These are phyloP conservation scores for Dujonia santamariae DNA, from an alignment of 1,139 yeast genomes.

Conservation along the genomic window DNA sequence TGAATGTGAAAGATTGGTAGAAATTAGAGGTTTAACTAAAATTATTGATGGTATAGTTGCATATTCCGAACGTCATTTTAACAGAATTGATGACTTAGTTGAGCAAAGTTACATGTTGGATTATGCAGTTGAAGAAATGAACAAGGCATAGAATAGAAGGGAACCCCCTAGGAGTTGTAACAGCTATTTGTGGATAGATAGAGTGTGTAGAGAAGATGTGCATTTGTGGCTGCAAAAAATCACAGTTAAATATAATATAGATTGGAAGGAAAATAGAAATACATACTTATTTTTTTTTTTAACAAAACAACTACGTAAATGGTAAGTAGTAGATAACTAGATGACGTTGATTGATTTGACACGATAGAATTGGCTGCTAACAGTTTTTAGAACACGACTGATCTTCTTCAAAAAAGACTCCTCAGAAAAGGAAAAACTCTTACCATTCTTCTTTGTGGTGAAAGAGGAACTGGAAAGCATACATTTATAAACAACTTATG, in stretches of 20 bases:
- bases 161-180: too few relatives aligned
- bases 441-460: constrained; percentile 31
- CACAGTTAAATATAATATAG: too few relatives aligned
- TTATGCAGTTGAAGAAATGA: constrained; percentile 77
- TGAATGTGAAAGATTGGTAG: constrained; percentile 52
- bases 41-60: constrained; percentile 76
- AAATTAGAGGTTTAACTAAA: constrained; percentile 64
- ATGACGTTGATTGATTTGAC: too few relatives aligned
- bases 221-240: too few relatives aligned
- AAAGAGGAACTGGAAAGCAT: constrained; percentile 33
- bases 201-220: too few relatives aligned
- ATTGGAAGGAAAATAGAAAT: too few relatives aligned
- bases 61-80: constrained; percentile 81
- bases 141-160: constrained; percentile 10
- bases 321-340: too few relatives aligned
- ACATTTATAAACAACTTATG: constrained; percentile 32
- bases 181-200: too few relatives aligned
- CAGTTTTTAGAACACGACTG: too few relatives aligned
- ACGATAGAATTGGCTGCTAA: too few relatives aligned
- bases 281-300: too few relatives aligned
- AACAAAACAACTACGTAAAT: too few relatives aligned
- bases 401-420: constrained; percentile 3
- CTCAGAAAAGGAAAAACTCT: constrained; percentile 19
- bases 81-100: constrained; percentile 70
- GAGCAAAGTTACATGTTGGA: constrained; percentile 86